A percentile compares a stretch with the other conserved stretches of the same genome.
Evolutionary conservation across 441 rosid genomes (phyloP).

Genomic region (Erodium trifolium): DNA sequence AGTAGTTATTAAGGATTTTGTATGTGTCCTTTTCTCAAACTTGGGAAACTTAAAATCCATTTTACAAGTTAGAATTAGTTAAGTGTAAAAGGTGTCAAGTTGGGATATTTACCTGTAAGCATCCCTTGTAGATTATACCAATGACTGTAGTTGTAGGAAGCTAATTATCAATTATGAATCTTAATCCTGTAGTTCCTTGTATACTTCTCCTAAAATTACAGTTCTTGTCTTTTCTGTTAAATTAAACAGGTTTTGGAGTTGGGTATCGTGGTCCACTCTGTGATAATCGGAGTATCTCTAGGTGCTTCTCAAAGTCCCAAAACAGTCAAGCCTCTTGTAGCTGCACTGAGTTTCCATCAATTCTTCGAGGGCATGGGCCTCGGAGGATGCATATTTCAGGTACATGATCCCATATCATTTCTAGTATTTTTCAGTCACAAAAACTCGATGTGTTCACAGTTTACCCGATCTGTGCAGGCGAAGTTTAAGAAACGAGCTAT

Average conservation of each 20-base stretch:
- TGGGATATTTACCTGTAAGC: too few species aligned
- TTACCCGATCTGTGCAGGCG: slow-evolving; percentile 16
- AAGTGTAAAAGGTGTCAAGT: too few species aligned
- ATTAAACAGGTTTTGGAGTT: slow-evolving; percentile 24
- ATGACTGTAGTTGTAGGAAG: background rate
- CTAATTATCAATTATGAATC: background rate
- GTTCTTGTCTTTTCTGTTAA: too few species aligned
- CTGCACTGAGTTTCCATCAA: slow-evolving; percentile 28
- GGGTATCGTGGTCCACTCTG: slow-evolving; percentile 29
- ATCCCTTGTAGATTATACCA: background rate
- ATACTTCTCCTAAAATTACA: too few species aligned
- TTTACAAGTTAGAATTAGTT: too few species aligned
- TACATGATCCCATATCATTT: background rate
- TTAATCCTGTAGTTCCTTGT: background rate
- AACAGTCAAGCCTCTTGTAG: slow-evolving; percentile 24
- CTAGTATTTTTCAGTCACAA: background rate
- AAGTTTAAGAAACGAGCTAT: slow-evolving; percentile 17
- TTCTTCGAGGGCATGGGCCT: slow-evolving; percentile 33
- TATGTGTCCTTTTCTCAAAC: too few species aligned
- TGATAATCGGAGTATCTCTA: slow-evolving; percentile 27
- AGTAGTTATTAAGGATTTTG: too few species aligned
- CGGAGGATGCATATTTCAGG: slow-evolving; percentile 32
- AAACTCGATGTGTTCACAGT: background rate
- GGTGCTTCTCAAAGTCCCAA: slow-evolving; percentile 24
- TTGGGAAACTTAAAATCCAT: too few species aligned